Base-by-base conservation (phyloP, 1,284 basidiomycete species). In the Megacollybia platyphylla region DNA sequence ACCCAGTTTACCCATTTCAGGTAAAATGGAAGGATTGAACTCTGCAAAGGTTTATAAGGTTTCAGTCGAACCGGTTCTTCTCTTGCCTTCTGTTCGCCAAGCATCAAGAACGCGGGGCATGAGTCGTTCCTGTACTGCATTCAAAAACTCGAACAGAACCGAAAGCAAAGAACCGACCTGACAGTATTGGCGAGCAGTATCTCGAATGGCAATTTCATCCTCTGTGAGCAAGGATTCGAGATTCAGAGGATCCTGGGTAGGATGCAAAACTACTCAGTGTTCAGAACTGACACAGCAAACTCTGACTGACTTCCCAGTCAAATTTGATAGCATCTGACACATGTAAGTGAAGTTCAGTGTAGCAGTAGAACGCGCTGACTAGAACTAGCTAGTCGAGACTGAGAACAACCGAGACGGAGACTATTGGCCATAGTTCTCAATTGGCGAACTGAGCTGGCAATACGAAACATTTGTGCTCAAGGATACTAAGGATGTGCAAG, bases 1-100 rank as follows among this genome's bases (percentile, higher is more conserved):
- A 3, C 94, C 94, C 2, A 97, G 69, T 48, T 81, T 73, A n/a
- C 93, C 93, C 87, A 97, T 93, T 56, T 93, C 88, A 9, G 78
- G 77, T 28, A 97, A 67, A 46, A 93, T 80, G 11, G 70, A 63
- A 45, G 71, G 72, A 59, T 93, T 76, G 62, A 91, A 94, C 51
- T 83, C 85, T 89, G 59, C 0, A 34, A 4, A 32, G 17, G 18
- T 31, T 45, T 30, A 46, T 30, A 10, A 10, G 41, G 34, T 31
- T 18, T 43, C 9, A 13, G 28, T 30, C 42, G 28, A 45, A 31
- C 15, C 35, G 39, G 28, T 17, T n/a, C 15, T 26, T 2, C 36
- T 27, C 20, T 24, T 49, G 83, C 88, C 67, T 73, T 97, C 93
- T 15, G 81, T 89, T 42, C 93, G 71, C 72, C 90, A 91, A 34